Base-by-base conservation (phyloP, 2,329 filamentous ascomycete genomes). In the Hymenotorrendiella dingleyae region DNA sequence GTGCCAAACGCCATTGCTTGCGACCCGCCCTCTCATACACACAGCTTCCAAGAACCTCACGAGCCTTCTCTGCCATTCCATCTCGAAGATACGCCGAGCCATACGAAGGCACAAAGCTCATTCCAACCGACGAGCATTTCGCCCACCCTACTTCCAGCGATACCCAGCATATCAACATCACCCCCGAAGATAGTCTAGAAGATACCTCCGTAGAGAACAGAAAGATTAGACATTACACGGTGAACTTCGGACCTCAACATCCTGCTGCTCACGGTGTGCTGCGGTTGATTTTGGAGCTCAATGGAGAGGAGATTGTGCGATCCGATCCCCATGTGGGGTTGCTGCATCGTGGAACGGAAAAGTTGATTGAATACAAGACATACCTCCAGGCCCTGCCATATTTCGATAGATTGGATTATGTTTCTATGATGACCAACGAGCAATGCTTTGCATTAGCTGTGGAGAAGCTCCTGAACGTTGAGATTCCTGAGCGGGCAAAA, bases 341-440 rank as follows among this genome's bases (percentile, higher is more conserved):
- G 66, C 78, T 98, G 61, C 93, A 98, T 69, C 82, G 93, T 60
- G 93, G 93, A 56, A 98, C 93, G 50, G 93, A 98, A 77, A 98
- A 98, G 78, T 80, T 98, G 70, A 97, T 97, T 70, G 93, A 98
- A 76, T 98, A 98, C 79, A 96, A 95, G 78, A 95, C 91, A 58
- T 98, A 98, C 64, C 78, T 97, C 62, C 93, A 98, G 74, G 93
- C 93, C 45, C 74, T 98, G 63, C 93, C 93, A 43, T 98, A 98
- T 74, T 98, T 98, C 65, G 93, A 98, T 71, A 88, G 93, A 58
- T 76, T 98, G 66, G 93, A 98, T 70, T 98, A 98, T 68, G 90
- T 96, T 57, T 96, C 89, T 61, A 98, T 98, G 94, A 98, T 98
- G 93, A 98, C 93, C 61, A 98, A 98, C 69, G 93, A 98, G 76